phyloP scores from a whole-genome alignment of 129 eudicot genomes.

The Sambucus nigra region DNA sequence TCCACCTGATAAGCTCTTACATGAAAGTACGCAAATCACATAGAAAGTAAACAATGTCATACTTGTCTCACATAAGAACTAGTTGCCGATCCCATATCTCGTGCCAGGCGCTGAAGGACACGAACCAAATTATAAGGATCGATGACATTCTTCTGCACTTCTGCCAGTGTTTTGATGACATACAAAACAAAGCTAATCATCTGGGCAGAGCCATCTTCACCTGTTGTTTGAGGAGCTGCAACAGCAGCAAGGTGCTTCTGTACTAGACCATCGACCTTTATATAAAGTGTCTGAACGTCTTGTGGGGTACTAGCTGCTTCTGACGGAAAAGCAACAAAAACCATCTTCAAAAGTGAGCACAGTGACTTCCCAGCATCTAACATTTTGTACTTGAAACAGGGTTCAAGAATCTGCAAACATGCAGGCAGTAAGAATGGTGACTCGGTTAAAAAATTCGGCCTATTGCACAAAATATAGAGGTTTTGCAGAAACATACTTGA shows the following conservation, averaged over 20 bases:
- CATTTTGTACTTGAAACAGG: constrained; percentile 95
- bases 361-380: constrained; percentile 89
- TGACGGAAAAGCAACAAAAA: constrained; percentile 78
- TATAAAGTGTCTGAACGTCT: constrained; percentile 76
- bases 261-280: constrained; percentile 75
- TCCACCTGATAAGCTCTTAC: neutral
- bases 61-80: constrained; percentile 73
- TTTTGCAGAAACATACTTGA: constrained; percentile 41
- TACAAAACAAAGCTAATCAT: constrained; percentile 84
- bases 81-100: constrained; percentile 76
- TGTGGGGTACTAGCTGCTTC: constrained; percentile 75
- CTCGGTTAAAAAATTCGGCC: neutral
- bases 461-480: neutral
- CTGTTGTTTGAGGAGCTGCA: constrained; percentile 75
- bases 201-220: constrained; percentile 86
- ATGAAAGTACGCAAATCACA: constrained; percentile 7
- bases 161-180: constrained; percentile 73
- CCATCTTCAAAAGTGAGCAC: constrained; percentile 90
- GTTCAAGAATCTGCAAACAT: constrained; percentile 76
- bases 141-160: constrained; percentile 72
- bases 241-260: constrained; percentile 86
- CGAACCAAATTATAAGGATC: constrained; percentile 73
- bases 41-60: constrained; percentile 13
- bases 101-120: constrained; percentile 91
- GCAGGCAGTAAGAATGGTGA: neutral